Conservation (phyloP, 2,329 filamentous ascomycete species). For the Alternaria tenuissima region DNA sequence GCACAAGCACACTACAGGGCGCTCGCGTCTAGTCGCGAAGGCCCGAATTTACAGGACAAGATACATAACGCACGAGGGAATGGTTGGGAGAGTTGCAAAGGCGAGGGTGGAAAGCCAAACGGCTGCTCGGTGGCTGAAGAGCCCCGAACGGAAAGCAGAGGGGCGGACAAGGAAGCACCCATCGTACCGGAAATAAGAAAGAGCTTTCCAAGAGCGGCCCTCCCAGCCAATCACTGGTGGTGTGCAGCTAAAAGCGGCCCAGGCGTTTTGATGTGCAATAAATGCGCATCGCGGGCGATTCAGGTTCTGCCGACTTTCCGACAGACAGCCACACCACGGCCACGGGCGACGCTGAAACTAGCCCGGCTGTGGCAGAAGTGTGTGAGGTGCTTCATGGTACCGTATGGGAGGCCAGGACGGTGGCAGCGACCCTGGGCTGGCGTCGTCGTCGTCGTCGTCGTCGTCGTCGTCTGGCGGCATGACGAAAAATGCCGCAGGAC, state of each 20-base stretch:
- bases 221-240: slow-evolving; percentile 31
- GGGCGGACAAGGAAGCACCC: slow-evolving; percentile 7
- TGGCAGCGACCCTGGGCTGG: not conserved
- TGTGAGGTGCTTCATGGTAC: not conserved
- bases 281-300: slow-evolving; percentile 10
- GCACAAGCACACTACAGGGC: slow-evolving; percentile 4
- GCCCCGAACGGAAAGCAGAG: slow-evolving; percentile 9
- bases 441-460: slow-evolving; percentile 1
- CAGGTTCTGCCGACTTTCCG: slow-evolving; percentile 7
- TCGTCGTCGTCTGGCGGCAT: slow-evolving; percentile 2
- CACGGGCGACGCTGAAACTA: slow-evolving; percentile 4
- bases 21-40: slow-evolving; percentile 16
- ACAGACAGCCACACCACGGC: not conserved
- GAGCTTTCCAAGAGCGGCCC: slow-evolving; percentile 20
- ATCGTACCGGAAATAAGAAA: slow-evolving; percentile 28
- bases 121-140: slow-evolving; percentile 16
- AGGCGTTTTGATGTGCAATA: not conserved
- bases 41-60: slow-evolving; percentile 7
- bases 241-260: not conserved
- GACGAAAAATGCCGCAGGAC: slow-evolving; percentile 26
- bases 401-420: not conserved
- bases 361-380: slow-evolving; percentile 1
- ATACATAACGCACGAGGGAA: slow-evolving; percentile 11
- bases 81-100: not conserved
- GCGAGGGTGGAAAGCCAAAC: slow-evolving; percentile 8